Conservation (phyloP, 768 basidiomycete genomes). For the Phlebiopsis flavidoalba region DNA sequence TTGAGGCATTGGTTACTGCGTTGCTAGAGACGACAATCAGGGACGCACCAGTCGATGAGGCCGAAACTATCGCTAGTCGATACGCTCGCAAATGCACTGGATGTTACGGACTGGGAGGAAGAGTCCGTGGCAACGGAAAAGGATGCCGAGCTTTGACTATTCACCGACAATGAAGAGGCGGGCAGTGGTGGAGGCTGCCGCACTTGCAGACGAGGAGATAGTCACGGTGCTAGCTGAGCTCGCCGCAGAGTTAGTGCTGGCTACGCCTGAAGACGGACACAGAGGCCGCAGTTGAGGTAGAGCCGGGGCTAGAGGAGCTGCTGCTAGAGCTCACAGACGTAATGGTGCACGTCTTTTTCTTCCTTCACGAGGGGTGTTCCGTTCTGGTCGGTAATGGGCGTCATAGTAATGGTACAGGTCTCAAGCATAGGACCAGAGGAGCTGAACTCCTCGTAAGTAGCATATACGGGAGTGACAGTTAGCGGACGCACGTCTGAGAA, state of each 20-base stretch:
- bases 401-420: constrained; percentile 30
- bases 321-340: not conserved
- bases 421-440: constrained; percentile 28
- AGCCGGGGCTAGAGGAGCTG: not conserved
- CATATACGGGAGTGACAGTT: not conserved
- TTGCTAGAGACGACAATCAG: not conserved
- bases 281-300: constrained; percentile 4
- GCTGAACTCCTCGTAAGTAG: constrained; percentile 4
- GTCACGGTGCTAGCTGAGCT: not conserved
- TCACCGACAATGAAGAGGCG: not conserved
- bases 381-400: constrained; percentile 26
- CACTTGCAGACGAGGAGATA: constrained; percentile 6
- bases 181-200: constrained; percentile 1
- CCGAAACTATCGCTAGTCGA: not conserved
- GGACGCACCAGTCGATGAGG: not conserved
- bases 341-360: constrained; percentile 25
- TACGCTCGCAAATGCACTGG: not conserved
- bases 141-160: not conserved
- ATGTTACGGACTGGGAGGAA: not conserved
- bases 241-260: constrained; percentile 6
- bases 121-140: constrained; percentile 8
- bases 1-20: not conserved
- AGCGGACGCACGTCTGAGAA: constrained; percentile 36
- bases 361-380: constrained; percentile 28
- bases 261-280: constrained; percentile 6